A percentile compares a stretch with the other conserved stretches of the same genome.
Evolutionary conservation across 495 filamentous ascomycete genomes (phyloP).

Genomic region (Aspergillus egyptiacus): DNA sequence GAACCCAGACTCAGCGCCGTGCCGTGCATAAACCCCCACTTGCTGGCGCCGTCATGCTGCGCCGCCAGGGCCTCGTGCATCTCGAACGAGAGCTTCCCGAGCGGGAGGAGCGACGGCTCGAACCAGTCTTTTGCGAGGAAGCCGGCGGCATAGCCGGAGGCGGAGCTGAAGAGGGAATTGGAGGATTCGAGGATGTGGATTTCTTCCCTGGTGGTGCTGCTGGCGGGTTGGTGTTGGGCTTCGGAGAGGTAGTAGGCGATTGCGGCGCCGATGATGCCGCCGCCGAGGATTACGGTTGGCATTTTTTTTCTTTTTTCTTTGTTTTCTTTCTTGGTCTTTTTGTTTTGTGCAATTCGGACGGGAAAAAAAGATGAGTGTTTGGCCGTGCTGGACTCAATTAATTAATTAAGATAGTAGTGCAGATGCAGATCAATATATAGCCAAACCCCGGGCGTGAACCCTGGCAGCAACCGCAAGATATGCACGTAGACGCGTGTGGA

Average conservation of each 20-base stretch:
- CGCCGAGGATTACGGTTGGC: slow-evolving; percentile 67
- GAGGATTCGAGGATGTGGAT: slow-evolving; percentile 69
- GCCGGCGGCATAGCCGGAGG: slow-evolving; percentile 68
- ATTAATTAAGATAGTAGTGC: too few species aligned
- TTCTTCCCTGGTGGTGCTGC: slow-evolving; percentile 21
- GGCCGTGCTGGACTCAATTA: too few species aligned
- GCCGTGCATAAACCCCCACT: slow-evolving; percentile 65
- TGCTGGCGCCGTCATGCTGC: slow-evolving; percentile 49
- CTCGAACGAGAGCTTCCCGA: slow-evolving; percentile 63
- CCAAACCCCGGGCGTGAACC: too few species aligned
- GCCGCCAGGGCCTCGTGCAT: slow-evolving; percentile 61
- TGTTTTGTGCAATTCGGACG: too few species aligned
- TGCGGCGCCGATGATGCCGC: slow-evolving; percentile 73
- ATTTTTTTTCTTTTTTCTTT: slow-evolving; percentile 19
- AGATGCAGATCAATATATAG: too few species aligned
- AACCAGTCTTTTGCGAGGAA: slow-evolving; percentile 77
- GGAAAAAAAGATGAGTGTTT: too few species aligned
- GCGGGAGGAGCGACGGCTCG: slow-evolving; percentile 40
- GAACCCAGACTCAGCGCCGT: slow-evolving; percentile 50
- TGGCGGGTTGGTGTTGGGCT: slow-evolving; percentile 32
- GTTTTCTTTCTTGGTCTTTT: too few species aligned
- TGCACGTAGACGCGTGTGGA: too few species aligned
- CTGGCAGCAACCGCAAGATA: too few species aligned
- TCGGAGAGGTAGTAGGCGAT: slow-evolving; percentile 65
- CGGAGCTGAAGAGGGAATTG: slow-evolving; percentile 58